Evolutionary conservation across 331 rosid genomes (phyloP), one percentile per base, ranked within the genome.

Genomic region (Ulmus americana): DNA sequence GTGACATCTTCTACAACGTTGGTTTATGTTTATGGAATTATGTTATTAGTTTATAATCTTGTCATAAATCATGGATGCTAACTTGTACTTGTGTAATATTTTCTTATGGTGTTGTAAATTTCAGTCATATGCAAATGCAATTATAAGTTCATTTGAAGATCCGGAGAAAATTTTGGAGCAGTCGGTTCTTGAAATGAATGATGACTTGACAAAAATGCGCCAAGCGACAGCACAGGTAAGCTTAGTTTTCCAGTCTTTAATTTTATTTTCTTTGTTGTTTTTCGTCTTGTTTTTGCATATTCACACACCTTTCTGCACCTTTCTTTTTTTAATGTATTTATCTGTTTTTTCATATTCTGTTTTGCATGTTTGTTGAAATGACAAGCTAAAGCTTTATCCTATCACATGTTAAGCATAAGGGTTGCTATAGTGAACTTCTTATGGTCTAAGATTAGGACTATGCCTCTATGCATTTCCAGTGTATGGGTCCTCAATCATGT

Each of bases 131-230:
- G 98, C 98, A 65, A 94, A 94, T 81, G 97, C 98, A 61, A 10
- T 87, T 67, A 0, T 94, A 64, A 94, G 95, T 72, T 54, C 95
- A 11, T 94, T 94, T 75, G 98, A 94, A 78, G 98, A 94, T 65
- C 98, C 97, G 1, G 98, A 94, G 87, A 89, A 94, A 72, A 89
- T 94, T 57, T 76, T 94, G 83, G 98, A 94, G 76, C 98, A 94
- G 80, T 63, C 98, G 10, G 97, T 94, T 70, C 81, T 89, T 66
- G 98, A 94, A 83, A 94, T 94, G 98, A 94, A 85, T 16, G 97
- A 94, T 5, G 98, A 94, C 75, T 81, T 94, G 77, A 89, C 86
- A 40, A 94, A 89, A 83, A 94, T 94, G 98, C 97, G 97, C 13
- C 98, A 94, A 78, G 98, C 98, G 39, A 94, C 98, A 10, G 95